phyloP scores from a whole-genome alignment of 345 rosid genomes.

The Syzygium grande region DNA sequence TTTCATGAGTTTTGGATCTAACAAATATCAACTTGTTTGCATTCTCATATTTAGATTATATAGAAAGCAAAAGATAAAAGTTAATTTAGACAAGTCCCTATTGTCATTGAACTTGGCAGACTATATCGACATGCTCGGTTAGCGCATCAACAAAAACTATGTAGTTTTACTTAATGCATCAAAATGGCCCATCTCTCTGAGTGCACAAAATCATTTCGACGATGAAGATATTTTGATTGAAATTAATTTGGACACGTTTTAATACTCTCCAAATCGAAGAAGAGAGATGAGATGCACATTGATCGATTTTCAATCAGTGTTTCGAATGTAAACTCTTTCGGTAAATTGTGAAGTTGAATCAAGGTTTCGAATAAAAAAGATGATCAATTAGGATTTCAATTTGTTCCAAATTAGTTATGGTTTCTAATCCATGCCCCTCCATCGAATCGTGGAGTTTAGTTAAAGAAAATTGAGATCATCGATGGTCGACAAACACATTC shows the following conservation, averaged over 20 bases:
- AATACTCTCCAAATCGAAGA: neutral
- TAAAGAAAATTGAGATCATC: no score
- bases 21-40: no score
- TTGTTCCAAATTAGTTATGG: neutral
- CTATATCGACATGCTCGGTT: neutral
- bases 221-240: neutral
- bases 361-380: neutral
- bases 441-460: no score
- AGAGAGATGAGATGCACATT: neutral
- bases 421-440: no score
- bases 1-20: no score
- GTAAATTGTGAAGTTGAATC: neutral
- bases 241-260: neutral
- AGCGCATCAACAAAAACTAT: neutral
- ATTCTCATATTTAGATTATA: no score
- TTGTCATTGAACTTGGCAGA: neutral
- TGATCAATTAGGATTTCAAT: neutral
- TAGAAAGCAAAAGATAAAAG: no score
- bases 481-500: no score
- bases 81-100: no score
- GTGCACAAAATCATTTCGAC: neutral
- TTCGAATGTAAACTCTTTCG: neutral
- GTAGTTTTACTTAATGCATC: neutral
- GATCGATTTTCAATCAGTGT: neutral
- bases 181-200: neutral